Percentiles rank a stretch among this genome's conserved stretches.
Conservation (phyloP, 2,329 filamentous ascomycete genomes). For the Xylariaceae sp. region DNA sequence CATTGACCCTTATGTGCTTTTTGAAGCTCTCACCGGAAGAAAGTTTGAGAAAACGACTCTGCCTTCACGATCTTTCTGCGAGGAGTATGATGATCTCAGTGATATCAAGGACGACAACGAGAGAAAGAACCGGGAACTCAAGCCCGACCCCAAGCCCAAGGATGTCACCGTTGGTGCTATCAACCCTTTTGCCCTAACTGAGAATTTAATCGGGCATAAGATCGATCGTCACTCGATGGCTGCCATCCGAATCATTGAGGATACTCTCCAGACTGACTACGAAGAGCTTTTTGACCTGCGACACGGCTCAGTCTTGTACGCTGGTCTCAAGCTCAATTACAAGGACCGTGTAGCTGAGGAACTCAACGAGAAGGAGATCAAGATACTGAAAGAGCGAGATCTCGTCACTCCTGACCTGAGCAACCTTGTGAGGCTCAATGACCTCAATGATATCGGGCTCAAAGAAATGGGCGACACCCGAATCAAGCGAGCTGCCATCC, state of each 20-base stretch:
- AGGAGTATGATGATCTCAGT: conserved; percentile 36
- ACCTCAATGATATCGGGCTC: conserved; percentile 41
- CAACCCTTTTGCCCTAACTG: conserved; percentile 45
- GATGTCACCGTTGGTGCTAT: conserved; percentile 39
- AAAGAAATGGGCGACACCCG: conserved; percentile 35
- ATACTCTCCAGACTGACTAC: conserved; percentile 46
- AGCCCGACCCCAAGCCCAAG: conserved; percentile 38
- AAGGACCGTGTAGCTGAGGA: conserved; percentile 37
- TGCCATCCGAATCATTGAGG: conserved; percentile 36
- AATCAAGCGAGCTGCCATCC: conserved; percentile 41
- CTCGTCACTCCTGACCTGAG: conserved; percentile 44
- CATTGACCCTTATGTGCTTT: conserved; percentile 37
- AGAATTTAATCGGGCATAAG: conserved; percentile 42
- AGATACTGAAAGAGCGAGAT: conserved; percentile 41
- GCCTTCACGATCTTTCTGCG: conserved; percentile 26
- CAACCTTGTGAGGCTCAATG: conserved; percentile 33
- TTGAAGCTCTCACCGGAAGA: conserved; percentile 38
- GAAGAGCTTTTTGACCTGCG: conserved; percentile 47
- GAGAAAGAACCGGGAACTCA: conserved; percentile 22
- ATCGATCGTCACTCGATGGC: conserved; percentile 37
- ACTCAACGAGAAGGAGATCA: conserved; percentile 38
- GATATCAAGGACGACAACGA: conserved; percentile 26
- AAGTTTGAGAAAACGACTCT: conserved; percentile 29
- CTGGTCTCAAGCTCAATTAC: conserved; percentile 41
- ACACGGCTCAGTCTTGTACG: conserved; percentile 41